Evolutionary conservation across 1,139 yeast genomes (phyloP).

Genomic region (Insectozyma bohioensis): DNA sequence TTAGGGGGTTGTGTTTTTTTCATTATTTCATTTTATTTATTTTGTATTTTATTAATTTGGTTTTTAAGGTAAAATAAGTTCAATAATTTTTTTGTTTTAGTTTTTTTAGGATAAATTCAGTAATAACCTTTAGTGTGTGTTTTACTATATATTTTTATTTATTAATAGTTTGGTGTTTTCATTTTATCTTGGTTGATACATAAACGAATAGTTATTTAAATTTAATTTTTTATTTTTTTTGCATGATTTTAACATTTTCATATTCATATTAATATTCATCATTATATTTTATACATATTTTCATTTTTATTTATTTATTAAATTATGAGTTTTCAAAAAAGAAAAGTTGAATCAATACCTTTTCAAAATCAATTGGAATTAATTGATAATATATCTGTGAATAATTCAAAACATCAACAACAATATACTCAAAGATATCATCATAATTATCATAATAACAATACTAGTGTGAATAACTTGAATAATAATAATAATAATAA

Average conservation of each 20-base stretch:
- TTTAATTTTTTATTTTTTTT: neutral
- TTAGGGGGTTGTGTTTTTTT: too few relatives aligned
- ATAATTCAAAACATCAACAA: slow-evolving; percentile 15
- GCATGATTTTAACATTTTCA: slow-evolving; percentile 1
- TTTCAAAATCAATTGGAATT: slow-evolving; percentile 31
- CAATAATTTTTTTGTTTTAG: too few relatives aligned
- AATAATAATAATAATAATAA: neutral
- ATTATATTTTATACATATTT: slow-evolving; percentile 4
- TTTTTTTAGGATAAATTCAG: too few relatives aligned
- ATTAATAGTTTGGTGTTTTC: too few relatives aligned
- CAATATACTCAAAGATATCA: slow-evolving; percentile 13
- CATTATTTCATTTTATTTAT: too few relatives aligned
- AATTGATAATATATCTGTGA: slow-evolving; percentile 19
- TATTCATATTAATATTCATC: slow-evolving; percentile 4
- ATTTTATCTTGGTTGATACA: slow-evolving; percentile 1
- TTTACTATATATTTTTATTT: too few relatives aligned
- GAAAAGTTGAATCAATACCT: slow-evolving; percentile 29
- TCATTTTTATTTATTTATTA: slow-evolving; percentile 5
- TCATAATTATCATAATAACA: slow-evolving; percentile 7
- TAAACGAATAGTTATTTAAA: too few relatives aligned
- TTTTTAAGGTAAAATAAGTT: too few relatives aligned
- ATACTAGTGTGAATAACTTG: slow-evolving; percentile 1
- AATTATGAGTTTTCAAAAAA: slow-evolving; percentile 22
- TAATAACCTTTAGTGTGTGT: too few relatives aligned
- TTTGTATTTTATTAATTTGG: too few relatives aligned